phyloP scores from a whole-genome alignment of 2,329 filamentous ascomycete species.

The Hymenoscyphus salicellus region DNA sequence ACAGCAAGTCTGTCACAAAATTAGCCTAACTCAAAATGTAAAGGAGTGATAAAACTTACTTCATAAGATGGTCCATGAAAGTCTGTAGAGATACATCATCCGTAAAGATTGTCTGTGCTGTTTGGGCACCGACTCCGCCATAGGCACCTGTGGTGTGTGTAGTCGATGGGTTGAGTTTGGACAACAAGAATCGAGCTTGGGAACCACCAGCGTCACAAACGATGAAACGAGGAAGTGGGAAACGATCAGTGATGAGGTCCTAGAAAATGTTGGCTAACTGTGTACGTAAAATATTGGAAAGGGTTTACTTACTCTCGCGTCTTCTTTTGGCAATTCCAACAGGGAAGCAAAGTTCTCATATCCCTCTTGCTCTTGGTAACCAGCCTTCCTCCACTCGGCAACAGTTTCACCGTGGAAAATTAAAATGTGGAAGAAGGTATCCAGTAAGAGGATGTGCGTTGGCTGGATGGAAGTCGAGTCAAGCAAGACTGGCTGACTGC shows the following conservation, averaged over 20 bases:
- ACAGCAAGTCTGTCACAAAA: constrained; percentile 46
- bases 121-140: constrained; percentile 78
- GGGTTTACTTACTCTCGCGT: constrained; percentile 70
- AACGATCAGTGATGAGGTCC: constrained; percentile 95
- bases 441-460: constrained; percentile 86
- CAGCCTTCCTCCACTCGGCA: constrained; percentile 95
- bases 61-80: constrained; percentile 99
- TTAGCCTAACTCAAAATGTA: constrained; percentile 13
- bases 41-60: constrained; percentile 55
- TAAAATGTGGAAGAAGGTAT: constrained; percentile 99
- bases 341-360: constrained; percentile 93
- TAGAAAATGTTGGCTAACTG: constrained; percentile 39
- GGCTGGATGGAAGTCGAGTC: constrained; percentile 96
- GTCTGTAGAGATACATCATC: constrained; percentile 97
- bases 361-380: constrained; percentile 95
- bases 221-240: constrained; percentile 97
- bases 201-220: constrained; percentile 98
- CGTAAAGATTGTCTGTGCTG: constrained; percentile 96
- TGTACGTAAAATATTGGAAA: neutral
- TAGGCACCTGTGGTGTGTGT: constrained; percentile 93
- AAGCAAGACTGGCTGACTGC: constrained; percentile 85
- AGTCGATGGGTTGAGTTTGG: constrained; percentile 95
- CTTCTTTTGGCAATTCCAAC: constrained; percentile 91
- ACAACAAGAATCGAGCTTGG: constrained; percentile 92
- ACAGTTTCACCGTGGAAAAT: constrained; percentile 99